Conservation (phyloP, 164 flowering plant species). For the Amborella trichopoda region DNA sequence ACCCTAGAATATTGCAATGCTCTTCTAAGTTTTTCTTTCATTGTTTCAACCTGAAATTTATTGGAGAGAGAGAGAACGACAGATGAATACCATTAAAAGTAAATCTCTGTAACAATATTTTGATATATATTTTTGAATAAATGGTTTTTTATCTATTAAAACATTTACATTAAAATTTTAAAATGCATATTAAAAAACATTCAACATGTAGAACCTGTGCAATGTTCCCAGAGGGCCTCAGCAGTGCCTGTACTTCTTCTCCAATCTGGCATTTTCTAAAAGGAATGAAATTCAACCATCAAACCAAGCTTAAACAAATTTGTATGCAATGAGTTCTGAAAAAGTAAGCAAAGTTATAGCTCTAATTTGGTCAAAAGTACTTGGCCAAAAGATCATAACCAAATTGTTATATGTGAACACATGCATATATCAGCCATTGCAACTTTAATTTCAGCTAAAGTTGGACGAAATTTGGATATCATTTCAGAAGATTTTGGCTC, state of each 20-base stretch:
- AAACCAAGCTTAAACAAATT: neutral
- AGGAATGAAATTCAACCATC: conserved; percentile 5
- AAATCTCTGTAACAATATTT: neutral
- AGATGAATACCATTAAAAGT: too few species aligned
- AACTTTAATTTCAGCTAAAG: neutral
- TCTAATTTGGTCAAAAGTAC: neutral
- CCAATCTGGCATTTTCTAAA: conserved; percentile 67
- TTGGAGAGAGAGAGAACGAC: neutral
- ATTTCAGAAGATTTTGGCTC: too few species aligned
- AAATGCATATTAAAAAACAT: neutral
- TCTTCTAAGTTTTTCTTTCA: conserved; percentile 51
- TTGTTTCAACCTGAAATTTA: conserved; percentile 49
- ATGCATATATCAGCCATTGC: neutral
- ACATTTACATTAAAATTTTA: neutral
- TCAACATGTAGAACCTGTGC: conserved; percentile 32
- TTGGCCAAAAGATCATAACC: neutral
- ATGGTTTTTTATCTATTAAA: neutral
- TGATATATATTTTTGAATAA: neutral
- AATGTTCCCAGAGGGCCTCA: conserved; percentile 49
- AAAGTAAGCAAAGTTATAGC: neutral
- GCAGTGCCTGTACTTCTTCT: conserved; percentile 44
- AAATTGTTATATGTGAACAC: neutral
- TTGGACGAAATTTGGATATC: neutral
- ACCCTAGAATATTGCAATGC: conserved; percentile 51
- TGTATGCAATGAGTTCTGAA: neutral